Evolutionary conservation across 2,329 filamentous ascomycete species (phyloP).

Genomic region (Ophiosphaerella herpotricha): DNA sequence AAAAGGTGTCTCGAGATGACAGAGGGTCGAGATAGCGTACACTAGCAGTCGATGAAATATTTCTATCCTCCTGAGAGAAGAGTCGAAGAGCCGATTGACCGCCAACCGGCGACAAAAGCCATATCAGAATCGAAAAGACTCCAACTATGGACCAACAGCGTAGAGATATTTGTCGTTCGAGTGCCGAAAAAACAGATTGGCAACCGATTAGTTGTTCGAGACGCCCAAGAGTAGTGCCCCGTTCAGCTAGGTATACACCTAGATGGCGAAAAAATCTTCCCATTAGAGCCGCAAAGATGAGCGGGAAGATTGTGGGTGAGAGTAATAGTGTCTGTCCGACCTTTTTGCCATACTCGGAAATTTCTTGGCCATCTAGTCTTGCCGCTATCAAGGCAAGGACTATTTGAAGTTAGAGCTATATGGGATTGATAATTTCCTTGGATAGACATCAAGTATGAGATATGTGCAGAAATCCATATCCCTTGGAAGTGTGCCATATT

Average conservation of each 20-base stretch:
- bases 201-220: slow-evolving; percentile 36
- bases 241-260: slow-evolving; percentile 32
- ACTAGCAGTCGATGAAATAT: slow-evolving; percentile 13
- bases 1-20: slow-evolving; percentile 9
- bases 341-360: slow-evolving; percentile 16
- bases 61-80: slow-evolving; percentile 16
- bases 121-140: slow-evolving; percentile 25
- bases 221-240: slow-evolving; percentile 36
- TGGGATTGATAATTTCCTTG: not conserved
- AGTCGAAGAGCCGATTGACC: slow-evolving; percentile 38
- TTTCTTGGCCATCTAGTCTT: slow-evolving; percentile 21
- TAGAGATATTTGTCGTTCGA: slow-evolving; percentile 35
- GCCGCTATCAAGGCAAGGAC: slow-evolving; percentile 31
- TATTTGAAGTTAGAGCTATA: slow-evolving; percentile 11
- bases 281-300: slow-evolving; percentile 39
- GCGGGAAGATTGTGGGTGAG: slow-evolving; percentile 35
- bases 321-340: slow-evolving; percentile 25
- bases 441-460: too few relatives aligned
- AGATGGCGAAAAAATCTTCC: slow-evolving; percentile 32
- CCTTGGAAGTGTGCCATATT: not conserved
- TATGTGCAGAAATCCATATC: not conserved
- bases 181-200: slow-evolving; percentile 34
- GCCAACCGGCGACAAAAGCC: slow-evolving; percentile 36
- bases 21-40: slow-evolving; percentile 26
- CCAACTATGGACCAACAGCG: slow-evolving; percentile 31